Conservation (phyloP, 352 stramenopile species). For the Plasmopara muralis region DNA sequence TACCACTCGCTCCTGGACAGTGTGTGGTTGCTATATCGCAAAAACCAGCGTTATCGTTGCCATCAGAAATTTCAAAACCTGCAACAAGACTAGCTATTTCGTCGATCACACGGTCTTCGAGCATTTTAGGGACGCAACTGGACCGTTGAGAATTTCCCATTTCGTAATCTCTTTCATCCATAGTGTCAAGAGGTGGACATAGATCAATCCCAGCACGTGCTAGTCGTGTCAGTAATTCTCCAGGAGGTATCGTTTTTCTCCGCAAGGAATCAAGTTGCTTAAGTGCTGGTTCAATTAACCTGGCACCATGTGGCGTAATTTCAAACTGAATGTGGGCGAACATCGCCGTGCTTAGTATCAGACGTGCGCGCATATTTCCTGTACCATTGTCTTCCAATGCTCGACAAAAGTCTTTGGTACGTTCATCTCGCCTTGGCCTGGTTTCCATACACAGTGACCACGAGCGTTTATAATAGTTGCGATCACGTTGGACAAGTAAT, state of each 20-base stretch:
- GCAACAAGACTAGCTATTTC: slow-evolving; percentile 62
- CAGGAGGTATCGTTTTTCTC: slow-evolving; percentile 32
- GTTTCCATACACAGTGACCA: slow-evolving; percentile 64
- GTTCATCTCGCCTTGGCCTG: slow-evolving; percentile 6
- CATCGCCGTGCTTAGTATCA: slow-evolving; percentile 54
- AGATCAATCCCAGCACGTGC: slow-evolving; percentile 54
- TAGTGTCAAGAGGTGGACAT: slow-evolving; percentile 30
- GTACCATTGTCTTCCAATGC: slow-evolving; percentile 6
- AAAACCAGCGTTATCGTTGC: slow-evolving; percentile 9
- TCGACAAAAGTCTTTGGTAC: slow-evolving; percentile 4
- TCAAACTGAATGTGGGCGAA: slow-evolving; percentile 57
- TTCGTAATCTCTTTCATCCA: slow-evolving; percentile 9
- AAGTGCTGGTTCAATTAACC: slow-evolving; percentile 43
- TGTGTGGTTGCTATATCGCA: slow-evolving; percentile 16
- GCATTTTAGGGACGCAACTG: slow-evolving; percentile 34
- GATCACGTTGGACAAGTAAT: slow-evolving; percentile 57
- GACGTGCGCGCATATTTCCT: slow-evolving; percentile 25
- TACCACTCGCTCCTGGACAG: slow-evolving; percentile 30
- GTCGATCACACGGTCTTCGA: slow-evolving; percentile 67
- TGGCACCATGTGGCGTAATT: slow-evolving; percentile 51
- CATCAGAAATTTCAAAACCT: slow-evolving; percentile 49
- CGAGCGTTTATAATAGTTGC: slow-evolving; percentile 57
- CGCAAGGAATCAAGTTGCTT: slow-evolving; percentile 40
- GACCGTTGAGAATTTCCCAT: slow-evolving; percentile 23
- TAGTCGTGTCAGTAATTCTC: slow-evolving; percentile 52